phyloP scores from a whole-genome alignment of 2,329 filamentous ascomycete species.

The Amylocarpus encephaloides region DNA sequence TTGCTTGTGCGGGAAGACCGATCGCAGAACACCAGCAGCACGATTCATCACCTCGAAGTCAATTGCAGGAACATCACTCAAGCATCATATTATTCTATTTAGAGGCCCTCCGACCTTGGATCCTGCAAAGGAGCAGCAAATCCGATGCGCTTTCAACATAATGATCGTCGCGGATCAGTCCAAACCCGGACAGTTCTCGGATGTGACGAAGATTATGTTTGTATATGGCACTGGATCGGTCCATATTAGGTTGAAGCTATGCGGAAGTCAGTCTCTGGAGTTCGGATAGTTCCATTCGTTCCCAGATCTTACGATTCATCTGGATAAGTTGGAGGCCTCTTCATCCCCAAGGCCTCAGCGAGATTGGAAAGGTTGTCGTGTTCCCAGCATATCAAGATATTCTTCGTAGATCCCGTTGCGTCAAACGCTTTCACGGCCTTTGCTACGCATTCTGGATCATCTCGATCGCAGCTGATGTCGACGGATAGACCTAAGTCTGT shows the following conservation, averaged over 20 bases:
- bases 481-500: slow-evolving; percentile 48
- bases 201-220: slow-evolving; percentile 39
- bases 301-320: slow-evolving; percentile 34
- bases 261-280: slow-evolving; percentile 2
- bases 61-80: too few species aligned
- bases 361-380: slow-evolving; percentile 48
- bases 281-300: neutral
- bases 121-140: too few species aligned
- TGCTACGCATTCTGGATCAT: slow-evolving; percentile 48
- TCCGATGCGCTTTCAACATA: too few species aligned
- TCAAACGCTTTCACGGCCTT: slow-evolving; percentile 42
- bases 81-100: too few species aligned
- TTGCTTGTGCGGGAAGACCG: too few species aligned
- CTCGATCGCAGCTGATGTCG: slow-evolving; percentile 49
- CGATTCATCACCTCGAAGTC: too few species aligned
- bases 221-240: slow-evolving; percentile 46
- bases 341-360: slow-evolving; percentile 44
- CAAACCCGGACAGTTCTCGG: slow-evolving; percentile 49
- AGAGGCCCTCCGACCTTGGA: too few species aligned
- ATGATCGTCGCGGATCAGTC: slow-evolving; percentile 29
- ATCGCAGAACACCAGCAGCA: too few species aligned
- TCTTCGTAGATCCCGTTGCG: slow-evolving; percentile 37
- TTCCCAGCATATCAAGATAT: slow-evolving; percentile 58
- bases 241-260: slow-evolving; percentile 51
- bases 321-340: slow-evolving; percentile 44